Evolutionary conservation across 1,139 yeast genomes (phyloP).

Genomic region (Geotrichum restrictum): DNA sequence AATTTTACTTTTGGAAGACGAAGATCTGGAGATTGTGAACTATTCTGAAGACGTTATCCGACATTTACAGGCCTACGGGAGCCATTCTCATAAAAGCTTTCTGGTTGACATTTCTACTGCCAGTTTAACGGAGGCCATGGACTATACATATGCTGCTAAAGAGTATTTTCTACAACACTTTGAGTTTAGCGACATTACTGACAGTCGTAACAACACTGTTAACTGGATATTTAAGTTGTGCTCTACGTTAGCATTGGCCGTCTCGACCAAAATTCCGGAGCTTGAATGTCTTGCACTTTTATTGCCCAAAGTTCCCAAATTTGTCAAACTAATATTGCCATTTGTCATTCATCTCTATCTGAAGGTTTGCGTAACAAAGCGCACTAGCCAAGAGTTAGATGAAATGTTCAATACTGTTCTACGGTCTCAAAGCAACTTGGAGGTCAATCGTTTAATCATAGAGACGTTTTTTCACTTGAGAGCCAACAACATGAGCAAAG

Average conservation of each 20-base stretch:
- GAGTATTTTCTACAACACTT: background rate
- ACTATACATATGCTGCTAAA: conserved; percentile 1
- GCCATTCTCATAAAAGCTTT: background rate
- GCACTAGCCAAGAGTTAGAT: conserved; percentile 5
- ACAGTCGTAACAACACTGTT: background rate
- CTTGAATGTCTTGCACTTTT: conserved; percentile 8
- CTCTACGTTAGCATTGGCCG: conserved; percentile 3
- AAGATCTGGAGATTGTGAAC: conserved; percentile 8
- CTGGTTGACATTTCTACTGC: background rate
- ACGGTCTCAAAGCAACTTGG: background rate
- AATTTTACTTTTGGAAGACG: background rate
- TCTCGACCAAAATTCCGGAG: conserved; percentile 4
- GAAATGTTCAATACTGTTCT: conserved; percentile 9
- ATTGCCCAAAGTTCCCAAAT: conserved; percentile 7
- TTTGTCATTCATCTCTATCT: conserved; percentile 7
- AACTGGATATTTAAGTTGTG: conserved; percentile 16
- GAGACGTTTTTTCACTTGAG: conserved; percentile 15
- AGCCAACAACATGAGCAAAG: conserved; percentile 10
- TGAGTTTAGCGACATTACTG: background rate
- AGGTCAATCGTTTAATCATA: conserved; percentile 11
- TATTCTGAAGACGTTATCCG: conserved; percentile 13
- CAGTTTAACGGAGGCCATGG: conserved; percentile 1
- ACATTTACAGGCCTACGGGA: background rate
- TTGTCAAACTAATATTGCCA: conserved; percentile 11
- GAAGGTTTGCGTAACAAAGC: background rate